These are phyloP conservation scores for Picea sitchensis DNA, from an alignment of 75 land plant genomes.

Conservation along the genomic window DNA sequence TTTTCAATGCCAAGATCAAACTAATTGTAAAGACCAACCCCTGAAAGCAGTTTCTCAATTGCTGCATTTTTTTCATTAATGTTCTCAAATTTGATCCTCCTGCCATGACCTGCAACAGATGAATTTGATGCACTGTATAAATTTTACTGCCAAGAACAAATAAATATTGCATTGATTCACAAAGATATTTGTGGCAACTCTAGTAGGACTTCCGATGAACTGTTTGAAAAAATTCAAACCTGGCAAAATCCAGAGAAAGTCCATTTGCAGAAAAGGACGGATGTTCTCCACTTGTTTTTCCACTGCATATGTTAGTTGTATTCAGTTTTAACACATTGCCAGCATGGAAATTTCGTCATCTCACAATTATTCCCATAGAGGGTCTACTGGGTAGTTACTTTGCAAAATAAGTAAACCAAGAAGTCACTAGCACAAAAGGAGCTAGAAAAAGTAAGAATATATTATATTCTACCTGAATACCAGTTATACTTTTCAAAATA, in stretches of 20 bases:
- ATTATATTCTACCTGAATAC: constrained; percentile 34
- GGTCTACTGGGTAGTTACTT: neutral
- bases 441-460: neutral
- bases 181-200: neutral
- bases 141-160: neutral
- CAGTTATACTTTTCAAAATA: constrained; percentile 29
- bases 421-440: neutral
- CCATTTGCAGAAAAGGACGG: constrained; percentile 32
- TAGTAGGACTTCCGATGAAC: neutral
- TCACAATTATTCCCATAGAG: neutral
- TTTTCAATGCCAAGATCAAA: neutral
- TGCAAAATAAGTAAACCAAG: neutral
- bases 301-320: constrained; percentile 33
- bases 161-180: neutral
- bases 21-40: neutral
- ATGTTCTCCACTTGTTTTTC: constrained; percentile 40
- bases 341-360: neutral
- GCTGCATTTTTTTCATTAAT: constrained; percentile 34
- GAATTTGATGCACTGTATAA: neutral
- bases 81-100: constrained; percentile 37
- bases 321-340: neutral
- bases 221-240: constrained; percentile 29
- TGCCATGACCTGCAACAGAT: constrained; percentile 52
- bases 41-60: constrained; percentile 10
- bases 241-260: constrained; percentile 63